Evolutionary conservation across 1,139 yeast species (phyloP), one percentile per base, ranked within the genome.

Genomic region (Scheffersomyces segobiensis): DNA sequence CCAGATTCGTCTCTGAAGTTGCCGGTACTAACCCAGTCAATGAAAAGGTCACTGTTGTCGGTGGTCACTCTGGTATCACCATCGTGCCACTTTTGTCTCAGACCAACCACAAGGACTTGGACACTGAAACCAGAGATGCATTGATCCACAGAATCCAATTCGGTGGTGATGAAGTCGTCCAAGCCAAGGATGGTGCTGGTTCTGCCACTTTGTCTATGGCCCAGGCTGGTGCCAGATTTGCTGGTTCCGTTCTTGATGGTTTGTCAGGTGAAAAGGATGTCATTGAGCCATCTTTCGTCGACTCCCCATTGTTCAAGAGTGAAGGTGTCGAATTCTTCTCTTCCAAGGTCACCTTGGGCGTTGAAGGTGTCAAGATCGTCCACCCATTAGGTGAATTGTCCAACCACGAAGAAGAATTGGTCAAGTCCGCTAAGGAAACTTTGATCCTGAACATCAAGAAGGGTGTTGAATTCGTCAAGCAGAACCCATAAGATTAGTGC

Each of bases 151-250:
- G 97, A 78, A 92, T 93, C 72, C 98, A 93, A 80, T 92, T 88
- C 73, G 98, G 98, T 73, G 98, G 98, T 78, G 98, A 93, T 73
- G 98, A 93, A 80, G 96, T 93, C 67, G 98, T 93, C 68, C 83
- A 89, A 79, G 98, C 98, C 68, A 93, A 93, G 82, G 89, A 91
- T 73, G 98, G 98, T 71, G 87, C 89, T 63, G 98, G 98, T 59
- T 91, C 97, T 56, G 97, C 97, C 63, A 93, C 98, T 56, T 82
- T 93, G 66, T 91, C 97, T 58, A 93, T 93, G 98, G 98, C 98
- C 55, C 95, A 92, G 74, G 97, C 98, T 55, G 97, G 96, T 67
- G 93, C 87, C 73, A 86, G 89, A 75, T 86, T 91, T 67, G 84
- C 93, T 57, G 85, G 85, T 65, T 75, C 86, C 57, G 85, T 88